Evolutionary conservation across 169 alveolate species (phyloP), one percentile per base, ranked within the genome.

Genomic region (Babesia bovis): DNA sequence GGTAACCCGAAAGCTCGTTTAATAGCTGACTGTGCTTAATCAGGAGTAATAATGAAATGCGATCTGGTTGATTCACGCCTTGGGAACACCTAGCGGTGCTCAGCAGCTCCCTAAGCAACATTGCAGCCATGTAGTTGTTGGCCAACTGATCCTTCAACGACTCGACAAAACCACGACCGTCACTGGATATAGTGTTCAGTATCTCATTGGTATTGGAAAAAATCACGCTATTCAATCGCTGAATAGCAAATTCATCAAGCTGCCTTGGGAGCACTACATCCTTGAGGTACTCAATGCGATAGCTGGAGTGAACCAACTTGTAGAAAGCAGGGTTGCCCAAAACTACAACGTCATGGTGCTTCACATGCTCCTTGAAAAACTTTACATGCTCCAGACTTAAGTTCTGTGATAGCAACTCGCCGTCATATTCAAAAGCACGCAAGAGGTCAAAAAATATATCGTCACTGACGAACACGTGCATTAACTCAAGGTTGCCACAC

Each of bases 211-310:
- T 84, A 32, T 87, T 87, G 28, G 79, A 40, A 72, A 63, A 84
- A 0, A 87, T 44, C 1, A 87, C 68, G 35, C 81, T 60, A 61
- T 79, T 70, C 38, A 87, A 71, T 23, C 92, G 61, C 55, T 87
- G 93, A 12, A 87, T 82, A 28, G 89, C 71, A 40, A 84, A 87
- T 63, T 87, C 93, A 58, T 87, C 93, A 50, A 87, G 63, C 47
- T 79, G 92, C 49, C 93, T 33, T 21, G 93, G 93, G 66, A 87
- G 75, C 26, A 87, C 85, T 4, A 85, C 93, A 57, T 87, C 93
- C 83, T 87, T 87, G 33, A 87, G 77, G 60, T 87, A 87, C 66
- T 78, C 79, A 30, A 87, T 66, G 26, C 93, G 72, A 50, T 87
- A 87, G 33, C 65, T 71, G 19, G 83, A 56, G 66, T 71, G 83